A percentile compares a stretch with the other conserved stretches of the same genome.
These are phyloP conservation scores for Wickerhamomyces sp. DNA, from an alignment of 1,139 yeast species.

Conservation along the genomic window DNA sequence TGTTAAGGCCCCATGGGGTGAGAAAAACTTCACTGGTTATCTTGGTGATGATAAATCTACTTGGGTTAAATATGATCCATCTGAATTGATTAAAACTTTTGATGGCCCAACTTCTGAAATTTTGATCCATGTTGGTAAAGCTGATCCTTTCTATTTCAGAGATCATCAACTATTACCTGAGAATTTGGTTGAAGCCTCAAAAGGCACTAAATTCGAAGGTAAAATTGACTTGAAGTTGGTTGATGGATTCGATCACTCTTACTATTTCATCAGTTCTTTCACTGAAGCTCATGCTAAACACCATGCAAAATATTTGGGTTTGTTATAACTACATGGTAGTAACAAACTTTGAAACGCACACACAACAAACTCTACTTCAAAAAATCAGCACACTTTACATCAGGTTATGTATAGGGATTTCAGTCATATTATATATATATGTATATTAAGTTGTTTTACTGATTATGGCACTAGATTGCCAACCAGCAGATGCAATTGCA, in stretches of 20 bases:
- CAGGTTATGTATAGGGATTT: no score
- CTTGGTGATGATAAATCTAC: conserved; percentile 52
- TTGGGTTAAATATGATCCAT: conserved; percentile 82
- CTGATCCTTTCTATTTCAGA: conserved; percentile 63
- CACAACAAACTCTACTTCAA: not conserved
- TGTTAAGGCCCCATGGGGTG: conserved; percentile 74
- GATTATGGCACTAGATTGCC: conserved; percentile 70
- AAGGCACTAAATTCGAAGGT: conserved; percentile 54
- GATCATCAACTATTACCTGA: conserved; percentile 76
- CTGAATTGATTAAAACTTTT: conserved; percentile 58
- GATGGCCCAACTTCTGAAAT: conserved; percentile 39
- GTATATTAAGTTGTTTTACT: conserved; percentile 1
- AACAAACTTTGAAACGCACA: not conserved
- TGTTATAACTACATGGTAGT: conserved; percentile 23
- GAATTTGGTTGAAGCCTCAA: conserved; percentile 61
- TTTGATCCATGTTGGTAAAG: conserved; percentile 78
- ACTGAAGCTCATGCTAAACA: conserved; percentile 81
- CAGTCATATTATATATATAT: no score
- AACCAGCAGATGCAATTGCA: conserved; percentile 68
- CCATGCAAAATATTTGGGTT: conserved; percentile 77
- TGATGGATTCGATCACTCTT: conserved; percentile 89
- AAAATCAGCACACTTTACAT: no score
- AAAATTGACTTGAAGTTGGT: conserved; percentile 58
- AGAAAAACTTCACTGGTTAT: conserved; percentile 75
- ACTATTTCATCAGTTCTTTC: conserved; percentile 78